These are phyloP conservation scores for Phytopythium delawarense DNA, from an alignment of 352 stramenopile species.

Conservation along the genomic window DNA sequence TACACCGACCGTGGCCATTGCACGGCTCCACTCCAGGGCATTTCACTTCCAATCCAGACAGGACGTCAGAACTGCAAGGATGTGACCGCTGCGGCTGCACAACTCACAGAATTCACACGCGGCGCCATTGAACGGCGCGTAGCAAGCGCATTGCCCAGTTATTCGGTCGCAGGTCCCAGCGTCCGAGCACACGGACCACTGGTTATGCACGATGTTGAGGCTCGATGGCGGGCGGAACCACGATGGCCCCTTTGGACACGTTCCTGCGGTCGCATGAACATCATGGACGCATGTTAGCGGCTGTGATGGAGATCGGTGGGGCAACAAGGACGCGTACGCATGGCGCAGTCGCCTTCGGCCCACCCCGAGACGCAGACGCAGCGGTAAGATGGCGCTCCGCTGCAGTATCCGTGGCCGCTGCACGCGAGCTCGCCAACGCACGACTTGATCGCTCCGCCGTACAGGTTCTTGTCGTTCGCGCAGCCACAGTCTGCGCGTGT, in stretches of 20 bases:
- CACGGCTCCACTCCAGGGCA: constrained; percentile 50
- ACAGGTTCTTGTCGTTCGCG: constrained; percentile 75
- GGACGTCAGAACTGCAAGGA: too few species aligned
- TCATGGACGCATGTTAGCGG: not conserved
- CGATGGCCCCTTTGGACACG: constrained; percentile 50
- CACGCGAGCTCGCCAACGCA: constrained; percentile 69
- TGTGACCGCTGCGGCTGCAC: not conserved
- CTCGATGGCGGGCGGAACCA: constrained; percentile 51
- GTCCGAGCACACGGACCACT: constrained; percentile 56
- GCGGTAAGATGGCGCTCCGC: constrained; percentile 41
- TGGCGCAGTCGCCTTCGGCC: constrained; percentile 57
- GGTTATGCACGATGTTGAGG: constrained; percentile 46
- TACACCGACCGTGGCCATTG: constrained; percentile 71
- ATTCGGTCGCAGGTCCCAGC: constrained; percentile 47
- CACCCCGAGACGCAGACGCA: constrained; percentile 65
- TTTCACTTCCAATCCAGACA: constrained; percentile 32
- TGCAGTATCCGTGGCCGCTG: constrained; percentile 70
- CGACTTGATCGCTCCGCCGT: constrained; percentile 49
- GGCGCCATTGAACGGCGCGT: constrained; percentile 47
- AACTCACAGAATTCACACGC: constrained; percentile 51
- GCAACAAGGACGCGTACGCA: constrained; percentile 21
- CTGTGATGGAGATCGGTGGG: not conserved
- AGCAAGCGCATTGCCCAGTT: constrained; percentile 57
- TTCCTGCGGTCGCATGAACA: constrained; percentile 24
- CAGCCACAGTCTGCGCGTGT: constrained; percentile 91